Base-by-base conservation (phyloP, 2,329 filamentous ascomycete genomes). In the Beauveria asiatica region DNA sequence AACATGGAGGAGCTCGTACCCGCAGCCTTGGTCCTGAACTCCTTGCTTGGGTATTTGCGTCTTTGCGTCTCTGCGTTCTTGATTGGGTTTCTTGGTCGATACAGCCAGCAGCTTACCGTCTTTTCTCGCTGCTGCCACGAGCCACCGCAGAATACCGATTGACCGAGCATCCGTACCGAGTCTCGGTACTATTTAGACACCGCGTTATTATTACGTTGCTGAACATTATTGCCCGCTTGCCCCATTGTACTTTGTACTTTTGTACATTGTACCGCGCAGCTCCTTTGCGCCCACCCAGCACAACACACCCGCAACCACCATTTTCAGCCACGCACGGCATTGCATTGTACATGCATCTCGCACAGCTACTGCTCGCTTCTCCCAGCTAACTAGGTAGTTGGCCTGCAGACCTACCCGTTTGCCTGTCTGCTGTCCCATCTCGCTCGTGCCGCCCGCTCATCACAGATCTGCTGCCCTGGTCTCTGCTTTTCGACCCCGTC, bases 271-370 rank as follows among this genome's bases (percentile, higher is more conserved):
- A 56, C 6, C 41, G 44, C 53, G 53, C 42, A 37, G 33, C 42
- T 33, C 19, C 19, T 25, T 27, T 42, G 42, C 53, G 42, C 53
- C 25, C 41, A 55, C 53, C 41, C 41, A 46, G n/a, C 53, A 53
- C 37, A 53, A 25, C 27, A 10, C 54, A 39, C 44, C 44, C 54
- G 42, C 54, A 48, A 57, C 54, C 54, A 48, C 54, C 25, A 48
- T 57, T 57, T 56, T 48, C 54, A 57, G 54, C 54, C 54, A 57
- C 54, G 55, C 54, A 57, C 46, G 45, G 55, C 55, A 57, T 57
- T 50, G 55, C 55, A 57, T 57, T 57, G 55, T 49, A 57, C 55
- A 49, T 57, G 54, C 54, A 57, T 57, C 54, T 57, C 55, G 25
- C 45, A 42, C 55, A 42, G 17, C 55, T 50, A 16, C 33, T 57